These are phyloP conservation scores for Blepharisma stoltei DNA, from an alignment of 73 alveolate genomes.

Conservation along the genomic window DNA sequence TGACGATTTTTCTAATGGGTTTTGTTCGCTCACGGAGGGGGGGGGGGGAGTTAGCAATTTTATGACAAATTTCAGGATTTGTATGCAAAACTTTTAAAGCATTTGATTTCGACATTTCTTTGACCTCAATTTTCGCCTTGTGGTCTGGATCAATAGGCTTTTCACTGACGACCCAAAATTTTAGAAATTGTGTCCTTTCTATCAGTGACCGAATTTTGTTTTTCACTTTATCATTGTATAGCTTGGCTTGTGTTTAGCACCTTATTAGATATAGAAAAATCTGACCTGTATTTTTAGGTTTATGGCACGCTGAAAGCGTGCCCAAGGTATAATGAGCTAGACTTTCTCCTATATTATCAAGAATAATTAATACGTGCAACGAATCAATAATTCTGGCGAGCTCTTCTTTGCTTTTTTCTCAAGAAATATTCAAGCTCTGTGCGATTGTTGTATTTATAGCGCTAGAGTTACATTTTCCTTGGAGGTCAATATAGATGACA, in stretches of 20 bases:
- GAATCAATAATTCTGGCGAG: not conserved
- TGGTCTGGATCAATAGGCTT: not conserved
- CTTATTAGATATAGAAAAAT: too few species aligned
- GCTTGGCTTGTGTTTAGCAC: too few species aligned
- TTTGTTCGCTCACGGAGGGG: too few species aligned
- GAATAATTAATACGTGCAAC: not conserved
- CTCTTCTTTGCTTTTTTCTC: not conserved
- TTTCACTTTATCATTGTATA: not conserved
- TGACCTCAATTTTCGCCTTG: not conserved
- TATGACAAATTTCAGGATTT: not conserved
- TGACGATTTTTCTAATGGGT: too few species aligned
- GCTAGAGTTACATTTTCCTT: not conserved
- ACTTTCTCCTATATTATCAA: not conserved
- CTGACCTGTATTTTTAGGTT: too few species aligned
- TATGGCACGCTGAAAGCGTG: too few species aligned
- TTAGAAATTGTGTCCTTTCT: not conserved
- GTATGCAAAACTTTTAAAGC: not conserved
- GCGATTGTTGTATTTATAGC: not conserved
- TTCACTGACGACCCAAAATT: not conserved
- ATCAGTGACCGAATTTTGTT: not conserved
- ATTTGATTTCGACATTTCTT: not conserved
- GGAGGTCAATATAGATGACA: conserved; percentile 21
- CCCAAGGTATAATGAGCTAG: not conserved
- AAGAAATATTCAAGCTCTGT: too few species aligned
- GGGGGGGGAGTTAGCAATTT: too few species aligned